Percentiles rank a stretch among this genome's conserved stretches.
phyloP scores from a whole-genome alignment of 441 rosid genomes.

The Isatis lusitanica region DNA sequence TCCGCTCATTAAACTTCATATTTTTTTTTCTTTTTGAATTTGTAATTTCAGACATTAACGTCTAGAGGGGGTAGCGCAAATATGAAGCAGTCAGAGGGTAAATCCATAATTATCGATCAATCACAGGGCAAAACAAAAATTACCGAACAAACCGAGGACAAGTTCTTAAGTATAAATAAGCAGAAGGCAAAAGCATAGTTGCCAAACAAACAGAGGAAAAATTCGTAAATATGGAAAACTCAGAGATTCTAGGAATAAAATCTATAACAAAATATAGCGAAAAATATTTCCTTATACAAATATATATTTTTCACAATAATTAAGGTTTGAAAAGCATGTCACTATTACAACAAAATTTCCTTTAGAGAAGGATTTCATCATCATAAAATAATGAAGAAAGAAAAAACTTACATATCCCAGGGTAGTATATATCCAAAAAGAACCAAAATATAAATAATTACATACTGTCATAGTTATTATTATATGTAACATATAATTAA shows the following conservation, averaged over 20 bases:
- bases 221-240: too few relatives aligned
- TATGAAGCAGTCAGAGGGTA: not conserved
- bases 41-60: not conserved
- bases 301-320: not conserved
- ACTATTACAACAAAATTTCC: not conserved
- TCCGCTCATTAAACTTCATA: not conserved
- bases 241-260: not conserved
- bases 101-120: not conserved
- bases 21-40: not conserved
- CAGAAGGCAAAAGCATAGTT: not conserved
- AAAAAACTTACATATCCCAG: not conserved
- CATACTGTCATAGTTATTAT: not conserved
- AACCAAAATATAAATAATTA: not conserved
- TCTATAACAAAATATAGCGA: not conserved
- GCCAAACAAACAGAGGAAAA: too few relatives aligned
- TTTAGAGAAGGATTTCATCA: not conserved
- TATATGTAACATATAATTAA: not conserved
- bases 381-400: not conserved
- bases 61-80: not conserved
- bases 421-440: not conserved
- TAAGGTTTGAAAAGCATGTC: not conserved
- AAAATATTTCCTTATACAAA: not conserved
- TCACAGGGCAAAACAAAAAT: not conserved
- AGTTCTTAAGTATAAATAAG: too few relatives aligned
- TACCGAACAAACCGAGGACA: not conserved